Evolutionary conservation across 2,329 filamentous ascomycete genomes (phyloP), one percentile per base, ranked within the genome.

Genomic region (Aspergillus sp.): DNA sequence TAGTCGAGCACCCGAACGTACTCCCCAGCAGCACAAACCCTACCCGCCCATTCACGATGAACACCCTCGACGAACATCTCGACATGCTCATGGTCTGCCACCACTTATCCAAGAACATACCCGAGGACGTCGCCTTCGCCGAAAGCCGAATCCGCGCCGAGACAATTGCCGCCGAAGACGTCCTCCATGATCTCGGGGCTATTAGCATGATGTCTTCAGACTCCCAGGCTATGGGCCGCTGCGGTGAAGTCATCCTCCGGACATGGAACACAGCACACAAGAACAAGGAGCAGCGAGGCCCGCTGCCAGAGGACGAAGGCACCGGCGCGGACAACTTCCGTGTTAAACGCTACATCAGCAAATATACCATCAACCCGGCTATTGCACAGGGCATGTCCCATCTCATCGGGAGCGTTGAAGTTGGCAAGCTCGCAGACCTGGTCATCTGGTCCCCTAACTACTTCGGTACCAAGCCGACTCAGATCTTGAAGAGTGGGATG

Each of bases 81-180:
- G 93, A 98, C 78, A 98, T 98, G 93, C 80, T 97, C 47, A 97
- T 97, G 93, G 91, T 96, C 39, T 98, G 93, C 80, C 93, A 98
- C 75, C 93, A 98, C 70, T 80, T 98, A 9, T 92, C 88, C 52
- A 91, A 90, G 75, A 88, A 96, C 75, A 97, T 97, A 59, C 91
- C 93, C 57, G 93, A 98, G 77, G 93, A 98, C 72, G 89, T 98
- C 13, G 92, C 93, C 1, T 98, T 98, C 69, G 93, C 93, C 48
- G 93, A 98, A 78, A 91, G 87, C 37, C 90, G 93, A 40, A 98
- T 98, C 75, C 89, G 93, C 58, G 91, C 91, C 63, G 93, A 98
- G 78, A 98, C 93, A 37, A 98, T 98, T 70, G 93, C 93, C 0
- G 93, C 93, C 22, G 93, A 98, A 79, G 93, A 98, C 73, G 92